Percentiles rank a stretch among this genome's conserved stretches.
Conservation (phyloP, 192 early-diverging fungal genomes). For the Linnemannia schmuckeri region DNA sequence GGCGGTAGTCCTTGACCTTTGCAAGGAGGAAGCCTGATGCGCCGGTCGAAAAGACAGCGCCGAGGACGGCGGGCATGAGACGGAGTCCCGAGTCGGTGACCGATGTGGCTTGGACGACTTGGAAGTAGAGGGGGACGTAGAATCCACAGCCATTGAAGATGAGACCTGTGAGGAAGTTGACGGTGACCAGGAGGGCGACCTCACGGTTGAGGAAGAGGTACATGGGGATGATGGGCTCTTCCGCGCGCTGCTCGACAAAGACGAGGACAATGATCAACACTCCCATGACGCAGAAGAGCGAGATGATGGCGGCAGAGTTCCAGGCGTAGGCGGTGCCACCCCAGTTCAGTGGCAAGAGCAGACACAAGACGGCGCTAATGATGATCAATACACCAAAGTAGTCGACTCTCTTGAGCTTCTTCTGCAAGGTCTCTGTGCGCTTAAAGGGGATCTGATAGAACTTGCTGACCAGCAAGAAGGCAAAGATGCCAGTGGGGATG, state of each 20-base stretch:
- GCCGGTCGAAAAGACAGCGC: conserved; percentile 75
- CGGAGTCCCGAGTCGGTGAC: conserved; percentile 80
- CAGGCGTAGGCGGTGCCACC: conserved; percentile 82
- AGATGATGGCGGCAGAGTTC: conserved; percentile 70
- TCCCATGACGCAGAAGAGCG: conserved; percentile 61
- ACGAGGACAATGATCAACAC: conserved; percentile 65
- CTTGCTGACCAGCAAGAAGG: conserved; percentile 64
- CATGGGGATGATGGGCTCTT: conserved; percentile 79
- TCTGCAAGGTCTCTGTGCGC: conserved; percentile 47
- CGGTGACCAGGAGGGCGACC: conserved; percentile 64
- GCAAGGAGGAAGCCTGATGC: conserved; percentile 62
- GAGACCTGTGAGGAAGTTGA: conserved; percentile 69
- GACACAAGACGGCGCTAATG: conserved; percentile 60
- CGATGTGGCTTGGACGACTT: conserved; percentile 78
- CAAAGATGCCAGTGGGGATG: conserved; percentile 78
- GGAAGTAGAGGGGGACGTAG: conserved; percentile 85
- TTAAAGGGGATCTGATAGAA: conserved; percentile 70
- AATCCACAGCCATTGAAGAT: conserved; percentile 72
- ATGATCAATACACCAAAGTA: conserved; percentile 66
- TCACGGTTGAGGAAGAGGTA: conserved; percentile 72
- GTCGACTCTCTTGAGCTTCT: conserved; percentile 80
- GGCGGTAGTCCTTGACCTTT: conserved; percentile 66
- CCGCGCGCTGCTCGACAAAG: conserved; percentile 70
- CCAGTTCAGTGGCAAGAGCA: conserved; percentile 77
- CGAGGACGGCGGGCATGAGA: conserved; percentile 76